Conservation (phyloP, 2,329 filamentous ascomycete species). For the Sporothrix brasiliensis region DNA sequence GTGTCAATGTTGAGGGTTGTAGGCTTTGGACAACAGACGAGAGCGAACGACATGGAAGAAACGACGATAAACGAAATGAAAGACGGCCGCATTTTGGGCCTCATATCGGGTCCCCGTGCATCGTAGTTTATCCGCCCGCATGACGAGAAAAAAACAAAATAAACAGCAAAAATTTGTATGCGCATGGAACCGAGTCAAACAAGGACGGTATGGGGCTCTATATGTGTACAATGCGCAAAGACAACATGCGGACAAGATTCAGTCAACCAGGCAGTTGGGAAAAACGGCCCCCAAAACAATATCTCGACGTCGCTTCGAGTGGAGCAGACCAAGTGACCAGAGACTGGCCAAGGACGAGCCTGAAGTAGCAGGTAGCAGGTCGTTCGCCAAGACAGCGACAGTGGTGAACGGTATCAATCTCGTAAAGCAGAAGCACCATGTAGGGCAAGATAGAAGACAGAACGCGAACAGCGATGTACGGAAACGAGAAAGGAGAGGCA, state of each 20-base stretch:
- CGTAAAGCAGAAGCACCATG: neutral
- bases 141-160: neutral
- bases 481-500: neutral
- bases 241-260: neutral
- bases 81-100: constrained; percentile 25
- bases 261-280: constrained; percentile 33
- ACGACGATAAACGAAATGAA: constrained; percentile 5
- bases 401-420: too few species aligned
- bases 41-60: neutral
- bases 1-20: neutral
- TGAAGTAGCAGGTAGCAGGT: neutral
- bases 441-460: neutral
- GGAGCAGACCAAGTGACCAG: constrained; percentile 18
- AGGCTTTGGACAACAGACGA: neutral
- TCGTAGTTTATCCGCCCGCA: constrained; percentile 14
- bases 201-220: neutral
- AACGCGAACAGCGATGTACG: neutral
- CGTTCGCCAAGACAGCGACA: too few species aligned
- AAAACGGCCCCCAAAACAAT: constrained; percentile 33
- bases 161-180: neutral
- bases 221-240: neutral
- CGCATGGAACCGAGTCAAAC: neutral
- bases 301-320: neutral
- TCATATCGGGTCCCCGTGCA: constrained; percentile 18
- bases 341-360: constrained; percentile 3